Evolutionary conservation across 768 basidiomycete genomes (phyloP).

Genomic region (Suillus americanus): DNA sequence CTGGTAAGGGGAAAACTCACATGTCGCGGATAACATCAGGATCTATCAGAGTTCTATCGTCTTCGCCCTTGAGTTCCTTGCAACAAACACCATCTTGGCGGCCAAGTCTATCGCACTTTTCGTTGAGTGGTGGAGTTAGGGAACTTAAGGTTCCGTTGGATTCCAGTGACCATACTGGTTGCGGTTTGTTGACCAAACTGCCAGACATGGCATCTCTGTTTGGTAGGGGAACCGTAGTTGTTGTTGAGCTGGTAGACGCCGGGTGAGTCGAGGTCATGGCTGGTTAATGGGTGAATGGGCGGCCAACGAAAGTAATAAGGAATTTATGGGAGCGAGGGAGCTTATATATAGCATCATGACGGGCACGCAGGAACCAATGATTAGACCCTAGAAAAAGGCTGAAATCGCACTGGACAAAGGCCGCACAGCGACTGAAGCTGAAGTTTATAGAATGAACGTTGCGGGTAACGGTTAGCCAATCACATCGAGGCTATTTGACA

Average conservation of each 20-base stretch:
- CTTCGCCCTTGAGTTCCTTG: slow-evolving; percentile 79
- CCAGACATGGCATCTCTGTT: slow-evolving; percentile 8
- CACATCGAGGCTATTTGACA: background rate
- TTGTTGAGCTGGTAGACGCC: background rate
- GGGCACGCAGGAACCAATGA: background rate
- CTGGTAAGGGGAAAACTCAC: slow-evolving; percentile 41
- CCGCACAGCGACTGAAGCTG: background rate
- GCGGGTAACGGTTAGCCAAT: background rate
- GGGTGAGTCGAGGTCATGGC: background rate
- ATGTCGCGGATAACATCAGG: slow-evolving; percentile 88
- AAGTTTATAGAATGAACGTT: background rate
- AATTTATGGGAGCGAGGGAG: background rate
- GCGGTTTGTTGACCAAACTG: slow-evolving; percentile 31
- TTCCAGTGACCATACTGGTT: slow-evolving; percentile 69
- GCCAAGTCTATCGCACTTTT: slow-evolving; percentile 57
- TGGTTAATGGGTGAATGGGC: too few relatives aligned
- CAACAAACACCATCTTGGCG: slow-evolving; percentile 76
- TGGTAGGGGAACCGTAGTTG: slow-evolving; percentile 21
- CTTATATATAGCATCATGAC: background rate
- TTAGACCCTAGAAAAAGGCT: background rate
- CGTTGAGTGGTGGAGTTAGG: slow-evolving; percentile 43
- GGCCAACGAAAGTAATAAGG: background rate
- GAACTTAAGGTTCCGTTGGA: slow-evolving; percentile 30
- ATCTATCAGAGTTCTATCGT: slow-evolving; percentile 79
- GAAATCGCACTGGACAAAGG: background rate